These are phyloP conservation scores for Kwoniella sp. DNA, from an alignment of 768 basidiomycete genomes.

Conservation along the genomic window DNA sequence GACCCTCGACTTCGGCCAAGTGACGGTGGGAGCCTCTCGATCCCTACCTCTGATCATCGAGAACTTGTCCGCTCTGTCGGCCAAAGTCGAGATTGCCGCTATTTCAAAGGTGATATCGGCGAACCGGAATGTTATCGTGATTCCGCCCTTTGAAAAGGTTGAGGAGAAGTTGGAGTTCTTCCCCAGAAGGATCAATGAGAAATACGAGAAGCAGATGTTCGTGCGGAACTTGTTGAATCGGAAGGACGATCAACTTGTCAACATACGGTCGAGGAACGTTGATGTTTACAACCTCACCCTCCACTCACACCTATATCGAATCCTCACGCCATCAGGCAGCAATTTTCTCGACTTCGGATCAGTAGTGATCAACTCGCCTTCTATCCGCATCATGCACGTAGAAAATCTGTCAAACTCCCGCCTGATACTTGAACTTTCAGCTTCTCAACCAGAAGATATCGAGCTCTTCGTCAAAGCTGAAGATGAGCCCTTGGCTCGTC, in stretches of 20 bases:
- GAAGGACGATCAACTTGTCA: constrained; percentile 43
- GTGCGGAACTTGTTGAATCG: constrained; percentile 52
- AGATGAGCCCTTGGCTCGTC: constrained; percentile 24
- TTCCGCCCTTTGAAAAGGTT: constrained; percentile 43
- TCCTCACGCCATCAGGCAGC: constrained; percentile 52
- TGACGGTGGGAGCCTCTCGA: constrained; percentile 48
- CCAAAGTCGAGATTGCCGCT: constrained; percentile 51
- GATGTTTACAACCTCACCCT: constrained; percentile 53
- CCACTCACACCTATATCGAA: constrained; percentile 53
- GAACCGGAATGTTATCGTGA: constrained; percentile 49
- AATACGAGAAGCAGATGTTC: constrained; percentile 52
- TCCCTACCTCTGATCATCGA: constrained; percentile 36
- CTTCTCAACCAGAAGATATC: constrained; percentile 53
- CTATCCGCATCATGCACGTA: constrained; percentile 45
- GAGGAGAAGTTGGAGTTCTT: constrained; percentile 53
- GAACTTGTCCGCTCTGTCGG: constrained; percentile 46
- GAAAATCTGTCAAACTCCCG: constrained; percentile 43
- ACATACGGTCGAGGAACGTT: constrained; percentile 49
- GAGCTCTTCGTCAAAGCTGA: constrained; percentile 47
- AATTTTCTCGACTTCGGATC: constrained; percentile 55
- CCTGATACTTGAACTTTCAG: constrained; percentile 40
- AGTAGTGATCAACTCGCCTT: constrained; percentile 48
- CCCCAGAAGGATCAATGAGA: constrained; percentile 54
- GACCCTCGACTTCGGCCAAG: constrained; percentile 51
- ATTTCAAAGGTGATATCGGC: constrained; percentile 52